Evolutionary conservation across 2,329 filamentous ascomycete species (phyloP).

Genomic region (Metarhizium humberi): DNA sequence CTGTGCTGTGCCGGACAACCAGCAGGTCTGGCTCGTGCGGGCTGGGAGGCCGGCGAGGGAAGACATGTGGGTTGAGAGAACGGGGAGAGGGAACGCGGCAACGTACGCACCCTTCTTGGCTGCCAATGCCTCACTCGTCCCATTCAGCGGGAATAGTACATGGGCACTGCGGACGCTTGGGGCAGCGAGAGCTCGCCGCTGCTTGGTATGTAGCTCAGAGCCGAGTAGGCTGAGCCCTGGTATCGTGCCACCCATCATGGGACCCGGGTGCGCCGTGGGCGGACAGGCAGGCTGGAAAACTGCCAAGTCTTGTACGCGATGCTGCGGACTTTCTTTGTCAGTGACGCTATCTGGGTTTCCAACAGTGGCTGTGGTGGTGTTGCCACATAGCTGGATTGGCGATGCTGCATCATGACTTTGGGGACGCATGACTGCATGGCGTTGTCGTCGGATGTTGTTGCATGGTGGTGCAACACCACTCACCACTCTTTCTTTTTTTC

Average conservation of each 20-base stretch:
- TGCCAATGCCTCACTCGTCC: background rate
- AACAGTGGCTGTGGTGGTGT: background rate
- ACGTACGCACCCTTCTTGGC: background rate
- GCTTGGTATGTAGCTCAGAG: conserved; percentile 2
- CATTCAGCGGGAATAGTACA: background rate
- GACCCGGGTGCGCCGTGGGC: background rate
- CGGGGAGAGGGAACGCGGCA: background rate
- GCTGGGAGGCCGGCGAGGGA: background rate
- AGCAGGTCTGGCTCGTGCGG: background rate
- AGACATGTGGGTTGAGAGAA: no score
- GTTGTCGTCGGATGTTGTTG: no score
- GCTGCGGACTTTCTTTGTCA: background rate
- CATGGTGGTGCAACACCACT: no score
- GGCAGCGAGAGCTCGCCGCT: background rate
- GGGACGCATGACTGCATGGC: no score
- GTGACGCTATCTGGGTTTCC: background rate
- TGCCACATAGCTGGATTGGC: background rate
- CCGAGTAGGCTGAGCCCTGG: background rate
- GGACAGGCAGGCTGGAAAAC: no score
- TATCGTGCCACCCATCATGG: conserved; percentile 2
- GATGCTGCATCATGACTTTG: background rate
- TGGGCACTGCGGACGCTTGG: no score
- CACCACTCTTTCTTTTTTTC: no score
- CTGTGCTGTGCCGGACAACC: no score
- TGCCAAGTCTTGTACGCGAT: background rate